Conservation (phyloP, 306 rosid genomes). For the Bauhinia variegata region DNA sequence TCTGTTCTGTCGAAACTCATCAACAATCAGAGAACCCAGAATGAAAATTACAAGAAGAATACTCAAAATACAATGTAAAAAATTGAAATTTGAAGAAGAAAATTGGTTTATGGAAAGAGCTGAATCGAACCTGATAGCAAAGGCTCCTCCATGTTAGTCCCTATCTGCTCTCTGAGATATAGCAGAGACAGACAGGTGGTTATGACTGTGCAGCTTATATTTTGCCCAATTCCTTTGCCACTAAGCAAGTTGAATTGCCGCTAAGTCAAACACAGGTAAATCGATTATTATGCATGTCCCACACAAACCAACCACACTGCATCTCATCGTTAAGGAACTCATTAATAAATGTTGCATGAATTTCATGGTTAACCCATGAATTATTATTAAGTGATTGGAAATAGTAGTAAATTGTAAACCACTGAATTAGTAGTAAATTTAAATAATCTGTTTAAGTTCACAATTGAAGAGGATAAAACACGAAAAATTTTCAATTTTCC, state of each 20-base stretch:
- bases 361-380: too few species aligned
- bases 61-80: slow-evolving; percentile 8
- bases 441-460: too few species aligned
- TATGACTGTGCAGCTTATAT: slow-evolving; percentile 21
- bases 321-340: too few species aligned
- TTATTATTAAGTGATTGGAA: too few species aligned
- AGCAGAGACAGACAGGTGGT: not conserved
- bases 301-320: too few species aligned
- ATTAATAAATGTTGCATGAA: too few species aligned
- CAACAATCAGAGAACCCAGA: slow-evolving; percentile 9
- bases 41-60: slow-evolving; percentile 21
- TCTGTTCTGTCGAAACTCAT: slow-evolving; percentile 45
- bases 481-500: too few species aligned
- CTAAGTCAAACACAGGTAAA: slow-evolving; percentile 25
- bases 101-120: not conserved
- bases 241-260: slow-evolving; percentile 43
- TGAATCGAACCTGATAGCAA: slow-evolving; percentile 63
- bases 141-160: slow-evolving; percentile 65
- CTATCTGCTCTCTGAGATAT: not conserved
- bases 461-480: too few species aligned
- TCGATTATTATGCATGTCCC: too few species aligned
- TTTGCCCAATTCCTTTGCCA: slow-evolving; percentile 30
- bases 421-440: too few species aligned
- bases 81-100: not conserved
- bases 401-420: too few species aligned